Conservation (phyloP, 371 early-diverging fungal genomes). For the Dichotomocladium elegans region DNA sequence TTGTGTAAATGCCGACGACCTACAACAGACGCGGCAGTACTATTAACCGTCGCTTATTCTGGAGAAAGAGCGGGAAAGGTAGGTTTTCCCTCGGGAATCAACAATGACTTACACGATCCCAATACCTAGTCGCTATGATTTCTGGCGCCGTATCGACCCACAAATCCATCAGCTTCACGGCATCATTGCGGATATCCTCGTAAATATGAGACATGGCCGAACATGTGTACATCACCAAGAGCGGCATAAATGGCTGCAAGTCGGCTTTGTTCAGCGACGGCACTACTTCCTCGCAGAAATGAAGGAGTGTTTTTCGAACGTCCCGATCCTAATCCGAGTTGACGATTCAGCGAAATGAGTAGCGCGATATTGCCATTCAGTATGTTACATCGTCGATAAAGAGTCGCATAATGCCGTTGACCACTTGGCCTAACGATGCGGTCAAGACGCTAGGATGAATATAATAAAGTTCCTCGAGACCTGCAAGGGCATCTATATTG, state of each 20-base stretch:
- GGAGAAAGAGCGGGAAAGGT: too few species aligned
- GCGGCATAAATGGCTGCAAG: constrained; percentile 73
- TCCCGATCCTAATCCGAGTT: constrained; percentile 40
- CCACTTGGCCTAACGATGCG: constrained; percentile 61
- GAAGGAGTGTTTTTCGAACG: constrained; percentile 40
- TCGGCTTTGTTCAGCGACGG: constrained; percentile 43
- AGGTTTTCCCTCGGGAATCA: too few species aligned
- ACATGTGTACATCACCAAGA: constrained; percentile 75
- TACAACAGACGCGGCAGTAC: too few species aligned
- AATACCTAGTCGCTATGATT: constrained; percentile 52
- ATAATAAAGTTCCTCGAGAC: constrained; percentile 65
- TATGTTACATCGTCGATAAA: constrained; percentile 61
- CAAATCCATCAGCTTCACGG: constrained; percentile 71
- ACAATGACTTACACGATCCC: constrained; percentile 29
- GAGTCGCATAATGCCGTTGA: constrained; percentile 57
- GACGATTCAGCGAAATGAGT: background rate
- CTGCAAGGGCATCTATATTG: constrained; percentile 65
- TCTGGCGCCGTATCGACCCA: constrained; percentile 70
- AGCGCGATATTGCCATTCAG: background rate
- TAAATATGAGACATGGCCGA: constrained; percentile 90
- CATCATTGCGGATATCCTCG: constrained; percentile 81
- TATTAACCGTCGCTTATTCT: too few species aligned
- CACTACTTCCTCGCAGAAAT: constrained; percentile 29
- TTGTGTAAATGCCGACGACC: constrained; percentile 39
- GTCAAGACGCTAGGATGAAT: constrained; percentile 52